Conservation (phyloP, 257 asterid species). For the Lycium barbarum region DNA sequence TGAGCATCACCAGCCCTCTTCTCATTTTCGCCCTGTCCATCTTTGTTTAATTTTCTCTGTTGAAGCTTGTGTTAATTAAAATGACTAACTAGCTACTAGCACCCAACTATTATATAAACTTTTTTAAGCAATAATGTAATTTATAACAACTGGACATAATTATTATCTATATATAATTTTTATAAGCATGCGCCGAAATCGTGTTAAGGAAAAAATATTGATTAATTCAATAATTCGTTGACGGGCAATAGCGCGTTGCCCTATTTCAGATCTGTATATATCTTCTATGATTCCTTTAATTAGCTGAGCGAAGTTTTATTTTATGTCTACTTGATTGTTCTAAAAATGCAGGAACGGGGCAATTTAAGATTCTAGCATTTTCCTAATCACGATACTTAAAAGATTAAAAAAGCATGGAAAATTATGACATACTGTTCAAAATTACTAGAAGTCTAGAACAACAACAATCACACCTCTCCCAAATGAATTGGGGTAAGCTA, state of each 20-base stretch:
- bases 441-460: too few relatives aligned
- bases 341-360: background rate
- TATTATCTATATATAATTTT: background rate
- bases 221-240: background rate
- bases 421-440: background rate
- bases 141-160: background rate
- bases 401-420: background rate
- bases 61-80: background rate
- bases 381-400: background rate
- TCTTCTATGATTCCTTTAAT: background rate
- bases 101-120: background rate
- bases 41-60: background rate
- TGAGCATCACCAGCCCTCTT: background rate
- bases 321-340: background rate
- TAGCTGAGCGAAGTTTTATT: background rate
- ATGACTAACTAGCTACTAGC: background rate
- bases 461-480: too few relatives aligned
- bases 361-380: background rate
- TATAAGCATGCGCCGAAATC: background rate
- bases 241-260: background rate
- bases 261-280: background rate
- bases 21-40: background rate
- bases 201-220: background rate
- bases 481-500: too few relatives aligned
- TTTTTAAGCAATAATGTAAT: background rate